Evolutionary conservation across 2,329 filamentous ascomycete genomes (phyloP).

Genomic region (Pseudogymnoascus sp.): DNA sequence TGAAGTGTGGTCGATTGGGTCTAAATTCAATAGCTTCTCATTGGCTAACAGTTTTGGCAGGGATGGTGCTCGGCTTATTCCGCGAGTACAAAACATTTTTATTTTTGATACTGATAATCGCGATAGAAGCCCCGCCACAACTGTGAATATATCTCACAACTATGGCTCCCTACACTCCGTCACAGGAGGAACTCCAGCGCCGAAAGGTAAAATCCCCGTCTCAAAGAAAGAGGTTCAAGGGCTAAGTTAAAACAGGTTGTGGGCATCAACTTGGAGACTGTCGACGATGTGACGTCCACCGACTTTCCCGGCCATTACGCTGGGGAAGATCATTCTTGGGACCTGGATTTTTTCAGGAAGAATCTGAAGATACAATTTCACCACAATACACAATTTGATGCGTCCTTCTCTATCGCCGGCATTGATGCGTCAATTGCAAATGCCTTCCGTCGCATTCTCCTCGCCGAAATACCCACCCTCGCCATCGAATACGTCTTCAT

Average conservation of each 20-base stretch:
- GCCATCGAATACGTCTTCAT: conserved; percentile 93
- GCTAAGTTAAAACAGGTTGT: conserved; percentile 54
- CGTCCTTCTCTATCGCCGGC: conserved; percentile 85
- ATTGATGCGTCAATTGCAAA: conserved; percentile 91
- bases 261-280: conserved; percentile 80
- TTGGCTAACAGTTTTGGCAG: neutral
- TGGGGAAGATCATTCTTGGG: conserved; percentile 78
- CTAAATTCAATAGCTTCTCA: conserved; percentile 9
- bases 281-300: conserved; percentile 79
- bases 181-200: conserved; percentile 49
- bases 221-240: conserved; percentile 7
- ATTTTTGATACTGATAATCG: conserved; percentile 11
- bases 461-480: conserved; percentile 87
- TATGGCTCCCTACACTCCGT: conserved; percentile 42
- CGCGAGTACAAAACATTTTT: conserved; percentile 9
- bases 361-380: conserved; percentile 74
- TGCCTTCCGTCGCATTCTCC: conserved; percentile 91
- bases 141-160: conserved; percentile 12
- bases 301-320: conserved; percentile 90
- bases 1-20: conserved; percentile 11
- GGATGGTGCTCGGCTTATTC: neutral
- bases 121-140: conserved; percentile 10
- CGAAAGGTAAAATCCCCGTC: conserved; percentile 44
- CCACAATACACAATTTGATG: conserved; percentile 67
- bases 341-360: conserved; percentile 62